Percentiles rank a stretch among this genome's conserved stretches.
phyloP scores from a whole-genome alignment of 345 rosid species.

The Camelina neglecta region DNA sequence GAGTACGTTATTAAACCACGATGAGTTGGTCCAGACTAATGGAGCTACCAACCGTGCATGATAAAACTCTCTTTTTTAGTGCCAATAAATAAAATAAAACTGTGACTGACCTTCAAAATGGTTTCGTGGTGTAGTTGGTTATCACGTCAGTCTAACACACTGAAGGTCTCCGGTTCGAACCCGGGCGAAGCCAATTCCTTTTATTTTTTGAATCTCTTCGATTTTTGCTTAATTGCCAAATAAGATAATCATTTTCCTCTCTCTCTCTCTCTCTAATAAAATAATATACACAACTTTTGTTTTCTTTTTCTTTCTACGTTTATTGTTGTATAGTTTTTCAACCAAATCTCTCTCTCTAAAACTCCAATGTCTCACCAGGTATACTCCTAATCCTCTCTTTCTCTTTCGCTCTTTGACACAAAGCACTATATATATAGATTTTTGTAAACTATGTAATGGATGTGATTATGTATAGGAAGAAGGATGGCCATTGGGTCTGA shows the following conservation, averaged over 20 bases:
- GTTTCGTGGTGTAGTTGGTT: conserved; percentile 99
- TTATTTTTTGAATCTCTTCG: background rate
- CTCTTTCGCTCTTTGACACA: conserved; percentile 15
- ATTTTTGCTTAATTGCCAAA: background rate
- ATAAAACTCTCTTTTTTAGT: too few relatives aligned
- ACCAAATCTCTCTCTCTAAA: conserved; percentile 14
- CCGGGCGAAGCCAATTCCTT: conserved; percentile 50
- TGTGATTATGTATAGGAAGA: conserved; percentile 57
- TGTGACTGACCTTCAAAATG: background rate
- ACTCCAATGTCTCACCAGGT: conserved; percentile 44
- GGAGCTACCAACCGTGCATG: too few relatives aligned
- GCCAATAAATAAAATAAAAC: accelerated
- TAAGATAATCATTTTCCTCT: background rate
- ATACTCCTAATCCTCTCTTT: conserved; percentile 2
- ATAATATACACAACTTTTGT: conserved; percentile 12
- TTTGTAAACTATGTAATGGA: background rate
- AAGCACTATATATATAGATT: background rate
- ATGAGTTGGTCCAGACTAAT: too few relatives aligned
- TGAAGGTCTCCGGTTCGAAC: conserved; percentile 95
- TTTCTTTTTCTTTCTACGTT: background rate
- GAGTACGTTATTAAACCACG: too few relatives aligned
- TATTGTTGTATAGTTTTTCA: background rate
- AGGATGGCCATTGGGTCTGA: conserved; percentile 89
- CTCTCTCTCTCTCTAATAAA: conserved; percentile 2
- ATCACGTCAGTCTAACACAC: conserved; percentile 99